Evolutionary conservation across 192 early-diverging fungal species (phyloP).

Genomic region (Coemansia sp.): DNA sequence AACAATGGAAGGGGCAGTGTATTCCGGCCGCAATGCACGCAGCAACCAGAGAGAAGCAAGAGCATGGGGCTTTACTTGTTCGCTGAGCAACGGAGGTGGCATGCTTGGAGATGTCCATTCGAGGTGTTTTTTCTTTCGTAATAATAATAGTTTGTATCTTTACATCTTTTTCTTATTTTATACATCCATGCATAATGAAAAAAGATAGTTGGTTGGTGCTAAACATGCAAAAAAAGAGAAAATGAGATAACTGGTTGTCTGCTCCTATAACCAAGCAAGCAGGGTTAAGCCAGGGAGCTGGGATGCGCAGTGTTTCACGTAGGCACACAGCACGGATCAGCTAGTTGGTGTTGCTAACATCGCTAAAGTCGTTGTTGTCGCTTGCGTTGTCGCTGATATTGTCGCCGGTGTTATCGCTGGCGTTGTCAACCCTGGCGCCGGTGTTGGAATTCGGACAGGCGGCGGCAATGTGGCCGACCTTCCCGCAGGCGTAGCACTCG

Average conservation of each 20-base stretch:
- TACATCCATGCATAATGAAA: too few species aligned
- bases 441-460: conserved; percentile 33
- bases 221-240: too few species aligned
- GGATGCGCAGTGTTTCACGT: too few species aligned
- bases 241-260: too few species aligned
- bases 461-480: conserved; percentile 49
- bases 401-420: background rate
- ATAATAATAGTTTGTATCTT: too few species aligned
- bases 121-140: too few species aligned
- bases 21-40: background rate
- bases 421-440: background rate
- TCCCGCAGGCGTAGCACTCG: conserved; percentile 44
- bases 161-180: too few species aligned
- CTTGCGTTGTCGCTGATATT: background rate
- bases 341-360: background rate
- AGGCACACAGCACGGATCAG: too few species aligned
- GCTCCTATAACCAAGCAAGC: too few species aligned
- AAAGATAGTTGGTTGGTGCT: too few species aligned
- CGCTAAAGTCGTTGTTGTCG: background rate
- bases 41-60: background rate
- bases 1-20: background rate
- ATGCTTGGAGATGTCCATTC: too few species aligned
- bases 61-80: background rate
- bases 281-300: too few species aligned
- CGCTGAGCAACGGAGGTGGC: background rate